Conservation (phyloP, 805 yeast species). For the Metschnikowia gelsemii region DNA sequence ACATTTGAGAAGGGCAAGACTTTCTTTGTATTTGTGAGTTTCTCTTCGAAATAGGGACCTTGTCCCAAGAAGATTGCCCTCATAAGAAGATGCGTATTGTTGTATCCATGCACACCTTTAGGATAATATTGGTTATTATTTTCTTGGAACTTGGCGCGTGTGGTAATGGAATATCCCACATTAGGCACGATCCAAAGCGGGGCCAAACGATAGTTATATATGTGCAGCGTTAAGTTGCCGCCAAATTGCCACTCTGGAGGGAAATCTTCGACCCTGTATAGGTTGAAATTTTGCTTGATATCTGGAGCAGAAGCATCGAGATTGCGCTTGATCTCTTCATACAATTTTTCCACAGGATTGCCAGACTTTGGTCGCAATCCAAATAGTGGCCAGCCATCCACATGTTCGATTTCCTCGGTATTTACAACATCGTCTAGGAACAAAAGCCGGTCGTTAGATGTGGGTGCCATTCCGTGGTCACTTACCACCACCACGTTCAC, state of each 20-base stretch:
- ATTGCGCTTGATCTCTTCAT: slow-evolving; percentile 38
- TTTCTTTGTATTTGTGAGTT: slow-evolving; percentile 28
- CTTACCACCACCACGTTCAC: slow-evolving; percentile 78
- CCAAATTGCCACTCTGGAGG: slow-evolving; percentile 59
- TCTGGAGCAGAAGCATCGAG: slow-evolving; percentile 24
- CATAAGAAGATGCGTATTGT: slow-evolving; percentile 75
- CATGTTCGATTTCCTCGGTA: slow-evolving; percentile 51
- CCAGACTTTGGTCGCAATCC: slow-evolving; percentile 63
- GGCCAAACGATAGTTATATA: slow-evolving; percentile 64
- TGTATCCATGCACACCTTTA: slow-evolving; percentile 83
- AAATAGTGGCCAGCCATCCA: slow-evolving; percentile 84
- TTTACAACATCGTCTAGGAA: slow-evolving; percentile 72
- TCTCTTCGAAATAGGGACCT: slow-evolving; percentile 71
- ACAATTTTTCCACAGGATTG: slow-evolving; percentile 44
- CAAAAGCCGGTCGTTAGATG: slow-evolving; percentile 65
- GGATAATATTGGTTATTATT: slow-evolving; percentile 54
- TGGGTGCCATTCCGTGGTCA: slow-evolving; percentile 94
- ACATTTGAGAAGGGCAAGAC: slow-evolving; percentile 67
- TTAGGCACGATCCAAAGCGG: slow-evolving; percentile 85
- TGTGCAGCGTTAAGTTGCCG: slow-evolving; percentile 27
- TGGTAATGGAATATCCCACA: slow-evolving; percentile 74
- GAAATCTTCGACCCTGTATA: slow-evolving; percentile 56
- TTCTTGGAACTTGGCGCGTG: slow-evolving; percentile 53
- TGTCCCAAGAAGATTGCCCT: slow-evolving; percentile 74
- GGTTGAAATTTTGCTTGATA: slow-evolving; percentile 37